Evolutionary conservation across 1,284 basidiomycete genomes (phyloP).

Genomic region (Neolentinus lepideus): DNA sequence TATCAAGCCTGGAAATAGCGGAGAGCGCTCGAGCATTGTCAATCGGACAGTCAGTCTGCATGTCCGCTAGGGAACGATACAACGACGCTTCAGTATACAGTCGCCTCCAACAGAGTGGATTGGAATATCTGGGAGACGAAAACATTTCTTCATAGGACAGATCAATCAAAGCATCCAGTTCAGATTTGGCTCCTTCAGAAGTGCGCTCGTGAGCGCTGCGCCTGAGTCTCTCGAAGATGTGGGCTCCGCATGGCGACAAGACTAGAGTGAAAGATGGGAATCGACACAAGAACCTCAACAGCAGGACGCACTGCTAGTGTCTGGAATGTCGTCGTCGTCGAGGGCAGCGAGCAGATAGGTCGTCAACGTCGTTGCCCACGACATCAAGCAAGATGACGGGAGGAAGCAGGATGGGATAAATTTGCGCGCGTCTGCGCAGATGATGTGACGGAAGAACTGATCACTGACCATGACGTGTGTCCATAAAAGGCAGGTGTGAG

Average conservation of each 20-base stretch:
- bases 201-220: background rate
- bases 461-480: background rate
- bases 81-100: conserved; percentile 63
- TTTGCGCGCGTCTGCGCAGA: background rate
- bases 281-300: background rate
- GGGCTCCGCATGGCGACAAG: background rate
- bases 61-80: conserved; percentile 38
- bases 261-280: background rate
- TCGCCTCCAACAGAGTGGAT: conserved; percentile 37
- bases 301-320: background rate
- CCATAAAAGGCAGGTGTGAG: background rate
- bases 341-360: background rate
- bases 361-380: background rate
- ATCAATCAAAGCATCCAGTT: conserved; percentile 16
- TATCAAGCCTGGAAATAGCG: conserved; percentile 62
- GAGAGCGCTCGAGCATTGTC: conserved; percentile 18
- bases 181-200: background rate
- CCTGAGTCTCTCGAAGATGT: background rate
- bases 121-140: background rate
- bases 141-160: conserved; percentile 18
- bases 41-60: conserved; percentile 12
- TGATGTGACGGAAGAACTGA: background rate
- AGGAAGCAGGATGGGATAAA: background rate
- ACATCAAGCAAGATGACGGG: background rate
- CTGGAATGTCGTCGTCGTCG: background rate